phyloP scores from a whole-genome alignment of 2,329 filamentous ascomycete genomes.

The Alternaria sp. region DNA sequence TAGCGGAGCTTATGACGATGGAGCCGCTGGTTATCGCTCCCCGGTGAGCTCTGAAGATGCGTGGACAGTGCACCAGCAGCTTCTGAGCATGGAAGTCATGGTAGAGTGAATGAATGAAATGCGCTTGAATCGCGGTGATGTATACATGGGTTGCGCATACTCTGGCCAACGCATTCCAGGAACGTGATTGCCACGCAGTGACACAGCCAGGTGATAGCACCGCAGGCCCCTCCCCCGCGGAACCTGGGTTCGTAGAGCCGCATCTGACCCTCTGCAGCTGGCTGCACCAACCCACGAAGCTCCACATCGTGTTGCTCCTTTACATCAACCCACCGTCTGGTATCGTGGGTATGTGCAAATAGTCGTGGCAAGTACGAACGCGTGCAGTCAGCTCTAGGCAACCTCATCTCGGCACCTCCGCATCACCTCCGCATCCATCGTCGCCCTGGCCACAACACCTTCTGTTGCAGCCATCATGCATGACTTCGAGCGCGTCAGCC shows the following conservation, averaged over 20 bases:
- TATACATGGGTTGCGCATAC: not conserved
- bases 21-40: not conserved
- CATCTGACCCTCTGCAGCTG: constrained; percentile 13
- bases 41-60: not conserved
- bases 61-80: not conserved
- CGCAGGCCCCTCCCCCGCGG: constrained; percentile 9
- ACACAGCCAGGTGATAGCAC: constrained; percentile 14
- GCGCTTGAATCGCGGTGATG: not conserved
- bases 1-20: constrained; percentile 10
- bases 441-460: constrained; percentile 6
- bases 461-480: constrained; percentile 55
- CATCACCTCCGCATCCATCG: constrained; percentile 20
- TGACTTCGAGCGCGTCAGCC: constrained; percentile 75
- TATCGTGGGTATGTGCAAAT: not conserved
- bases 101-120: not conserved
- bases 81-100: not conserved
- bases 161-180: not conserved
- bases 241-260: constrained; percentile 5
- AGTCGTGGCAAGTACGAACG: constrained; percentile 2
- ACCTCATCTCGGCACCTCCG: constrained; percentile 18
- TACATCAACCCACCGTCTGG: not conserved
- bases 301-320: not conserved
- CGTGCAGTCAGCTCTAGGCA: constrained; percentile 21
- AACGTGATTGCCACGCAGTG: constrained; percentile 3
- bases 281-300: not conserved